Percentiles rank a stretch among this genome's conserved stretches.
Evolutionary conservation across 177 flowering plant species (phyloP).

Genomic region (Vitis hybrid): DNA sequence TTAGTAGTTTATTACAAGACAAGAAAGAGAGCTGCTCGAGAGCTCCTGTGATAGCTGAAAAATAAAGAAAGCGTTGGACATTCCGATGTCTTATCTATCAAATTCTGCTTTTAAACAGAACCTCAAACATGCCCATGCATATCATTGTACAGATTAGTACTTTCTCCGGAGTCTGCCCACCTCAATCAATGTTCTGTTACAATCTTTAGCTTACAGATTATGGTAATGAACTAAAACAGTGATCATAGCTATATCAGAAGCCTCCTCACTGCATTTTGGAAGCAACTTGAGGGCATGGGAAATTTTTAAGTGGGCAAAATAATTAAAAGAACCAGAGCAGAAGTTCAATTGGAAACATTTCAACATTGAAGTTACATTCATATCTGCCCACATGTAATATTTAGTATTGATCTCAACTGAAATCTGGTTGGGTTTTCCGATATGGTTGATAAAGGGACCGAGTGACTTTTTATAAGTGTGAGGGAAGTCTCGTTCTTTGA

Average conservation of each 20-base stretch:
- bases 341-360: background rate
- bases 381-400: too few relatives aligned
- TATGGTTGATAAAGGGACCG: too few relatives aligned
- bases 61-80: background rate
- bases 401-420: too few relatives aligned
- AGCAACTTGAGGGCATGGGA: background rate
- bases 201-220: background rate
- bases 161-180: background rate
- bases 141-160: background rate
- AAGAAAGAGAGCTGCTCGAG: background rate
- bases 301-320: background rate
- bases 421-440: too few relatives aligned
- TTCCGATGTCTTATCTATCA: background rate
- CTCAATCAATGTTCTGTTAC: background rate
- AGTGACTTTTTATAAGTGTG: too few relatives aligned
- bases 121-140: background rate
- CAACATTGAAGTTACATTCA: too few relatives aligned
- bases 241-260: background rate
- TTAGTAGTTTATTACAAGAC: background rate
- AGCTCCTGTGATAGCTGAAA: background rate
- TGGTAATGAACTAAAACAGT: background rate
- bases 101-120: background rate
- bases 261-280: background rate
- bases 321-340: background rate
- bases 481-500: too few relatives aligned